Conservation (phyloP, 75 land plant genomes). For the Ceratopteris richardii region DNA sequence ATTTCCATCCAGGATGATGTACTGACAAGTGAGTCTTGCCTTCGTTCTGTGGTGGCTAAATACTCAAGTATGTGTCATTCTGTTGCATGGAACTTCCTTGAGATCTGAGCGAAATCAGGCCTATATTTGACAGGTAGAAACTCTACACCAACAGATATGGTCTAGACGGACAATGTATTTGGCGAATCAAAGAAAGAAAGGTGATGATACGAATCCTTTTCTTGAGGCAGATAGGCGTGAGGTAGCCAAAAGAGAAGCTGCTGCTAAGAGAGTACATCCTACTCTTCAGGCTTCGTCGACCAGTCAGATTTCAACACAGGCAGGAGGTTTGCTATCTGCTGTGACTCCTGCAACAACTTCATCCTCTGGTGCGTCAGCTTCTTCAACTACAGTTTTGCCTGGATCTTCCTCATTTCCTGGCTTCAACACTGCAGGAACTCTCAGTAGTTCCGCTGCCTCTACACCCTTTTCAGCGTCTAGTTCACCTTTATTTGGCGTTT, state of each 20-base stretch:
- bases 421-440: constrained; percentile 24
- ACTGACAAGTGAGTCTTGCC: no score
- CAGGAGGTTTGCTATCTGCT: constrained; percentile 39
- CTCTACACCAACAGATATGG: constrained; percentile 74
- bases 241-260: constrained; percentile 86
- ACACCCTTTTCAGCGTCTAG: constrained; percentile 40
- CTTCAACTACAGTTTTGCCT: constrained; percentile 5
- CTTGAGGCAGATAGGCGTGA: constrained; percentile 93
- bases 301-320: constrained; percentile 50
- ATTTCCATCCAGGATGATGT: no score
- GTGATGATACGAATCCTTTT: constrained; percentile 80
- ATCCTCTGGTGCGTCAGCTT: constrained; percentile 1
- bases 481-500: constrained; percentile 33
- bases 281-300: constrained; percentile 54
- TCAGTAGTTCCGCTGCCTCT: constrained; percentile 34
- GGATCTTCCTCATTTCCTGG: constrained; percentile 27
- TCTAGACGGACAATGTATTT: constrained; percentile 82
- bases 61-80: no score
- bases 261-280: constrained; percentile 90
- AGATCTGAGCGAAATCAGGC: no score
- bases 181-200: constrained; percentile 61
- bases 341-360: constrained; percentile 21
- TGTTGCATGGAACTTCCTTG: no score
- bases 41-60: no score
- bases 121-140: constrained; percentile 73